Conservation (phyloP, 345 rosid species). For the Eucalyptus regnans region DNA sequence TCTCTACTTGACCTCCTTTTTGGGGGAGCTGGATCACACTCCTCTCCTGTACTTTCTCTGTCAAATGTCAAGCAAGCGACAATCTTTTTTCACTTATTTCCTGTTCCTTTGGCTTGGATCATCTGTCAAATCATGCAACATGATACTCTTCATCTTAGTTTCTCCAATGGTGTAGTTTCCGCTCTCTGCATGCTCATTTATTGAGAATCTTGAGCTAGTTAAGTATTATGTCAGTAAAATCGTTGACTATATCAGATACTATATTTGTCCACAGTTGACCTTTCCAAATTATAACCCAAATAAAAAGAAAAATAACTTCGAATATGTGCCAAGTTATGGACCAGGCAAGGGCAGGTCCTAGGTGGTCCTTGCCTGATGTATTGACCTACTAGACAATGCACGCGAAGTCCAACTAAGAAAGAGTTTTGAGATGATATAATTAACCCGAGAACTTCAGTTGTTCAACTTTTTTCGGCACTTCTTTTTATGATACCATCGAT, state of each 20-base stretch:
- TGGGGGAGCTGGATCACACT: neutral
- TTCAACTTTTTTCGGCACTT: neutral
- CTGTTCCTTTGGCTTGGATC: neutral
- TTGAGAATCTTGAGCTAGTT: neutral
- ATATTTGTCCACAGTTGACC: neutral
- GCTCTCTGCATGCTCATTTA: neutral
- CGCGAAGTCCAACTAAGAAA: neutral
- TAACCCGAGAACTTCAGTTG: neutral
- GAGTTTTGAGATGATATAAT: neutral
- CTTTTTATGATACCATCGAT: neutral
- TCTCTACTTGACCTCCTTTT: neutral
- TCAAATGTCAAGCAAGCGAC: neutral
- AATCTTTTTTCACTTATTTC: neutral
- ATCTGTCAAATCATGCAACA: neutral
- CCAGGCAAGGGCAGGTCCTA: neutral
- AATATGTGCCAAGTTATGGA: no score
- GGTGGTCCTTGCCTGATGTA: neutral
- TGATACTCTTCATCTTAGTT: neutral
- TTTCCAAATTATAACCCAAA: neutral
- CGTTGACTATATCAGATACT: neutral
- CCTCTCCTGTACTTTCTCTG: neutral
- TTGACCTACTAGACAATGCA: neutral
- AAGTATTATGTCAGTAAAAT: neutral
- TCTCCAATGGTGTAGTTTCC: neutral
- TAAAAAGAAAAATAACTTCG: neutral